A percentile compares a stretch with the other conserved stretches of the same genome.
Evolutionary conservation across 164 flowering plant genomes (phyloP).

Genomic region (Aristolochia contorta): DNA sequence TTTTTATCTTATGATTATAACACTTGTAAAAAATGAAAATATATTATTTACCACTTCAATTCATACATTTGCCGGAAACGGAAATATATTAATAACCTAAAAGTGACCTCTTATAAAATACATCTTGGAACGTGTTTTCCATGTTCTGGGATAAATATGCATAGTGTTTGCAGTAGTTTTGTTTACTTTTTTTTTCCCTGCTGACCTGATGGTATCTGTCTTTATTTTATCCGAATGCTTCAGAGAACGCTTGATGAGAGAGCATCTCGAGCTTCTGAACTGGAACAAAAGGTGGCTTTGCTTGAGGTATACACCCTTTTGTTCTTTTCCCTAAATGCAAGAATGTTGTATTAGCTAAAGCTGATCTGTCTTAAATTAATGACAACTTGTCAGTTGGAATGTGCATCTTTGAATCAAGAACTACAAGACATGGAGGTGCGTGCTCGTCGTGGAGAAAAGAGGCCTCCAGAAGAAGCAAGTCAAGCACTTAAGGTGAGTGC

Average conservation of each 20-base stretch:
- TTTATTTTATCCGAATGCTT: neutral
- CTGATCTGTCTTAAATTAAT: neutral
- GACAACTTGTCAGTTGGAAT: conserved; percentile 60
- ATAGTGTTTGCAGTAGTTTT: too few relatives aligned
- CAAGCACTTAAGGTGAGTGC: conserved; percentile 75
- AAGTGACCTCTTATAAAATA: too few relatives aligned
- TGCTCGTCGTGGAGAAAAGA: conserved; percentile 77
- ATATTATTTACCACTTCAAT: too few relatives aligned
- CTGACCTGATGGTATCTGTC: too few relatives aligned
- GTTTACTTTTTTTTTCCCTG: too few relatives aligned
- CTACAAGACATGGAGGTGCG: conserved; percentile 93
- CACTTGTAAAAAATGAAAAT: too few relatives aligned
- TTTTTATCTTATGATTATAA: too few relatives aligned
- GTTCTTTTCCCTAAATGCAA: neutral
- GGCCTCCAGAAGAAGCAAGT: conserved; percentile 82
- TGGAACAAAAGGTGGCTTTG: conserved; percentile 88
- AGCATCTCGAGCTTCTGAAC: conserved; percentile 67
- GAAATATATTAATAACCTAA: too few relatives aligned
- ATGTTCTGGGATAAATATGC: too few relatives aligned
- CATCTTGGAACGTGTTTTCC: too few relatives aligned
- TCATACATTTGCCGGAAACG: too few relatives aligned
- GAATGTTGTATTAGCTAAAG: conserved; percentile 1
- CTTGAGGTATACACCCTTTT: conserved; percentile 56
- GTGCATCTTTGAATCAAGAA: conserved; percentile 86
- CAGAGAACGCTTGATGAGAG: conserved; percentile 95